Evolutionary conservation across 345 rosid genomes (phyloP).

Genomic region (Boechera stricta): DNA sequence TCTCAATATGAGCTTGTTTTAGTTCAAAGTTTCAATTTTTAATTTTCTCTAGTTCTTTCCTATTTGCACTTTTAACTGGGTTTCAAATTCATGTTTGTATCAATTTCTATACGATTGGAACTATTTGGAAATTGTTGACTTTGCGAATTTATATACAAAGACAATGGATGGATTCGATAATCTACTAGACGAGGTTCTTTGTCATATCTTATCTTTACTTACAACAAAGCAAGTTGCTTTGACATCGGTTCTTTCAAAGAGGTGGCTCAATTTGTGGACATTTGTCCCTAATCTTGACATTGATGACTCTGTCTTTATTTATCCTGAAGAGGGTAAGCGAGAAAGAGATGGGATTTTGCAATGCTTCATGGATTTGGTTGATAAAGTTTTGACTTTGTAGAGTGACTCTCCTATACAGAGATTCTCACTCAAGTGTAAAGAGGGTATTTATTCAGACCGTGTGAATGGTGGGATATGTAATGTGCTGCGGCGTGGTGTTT

Average conservation of each 20-base stretch:
- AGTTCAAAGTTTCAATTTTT: too few relatives aligned
- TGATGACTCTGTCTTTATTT: neutral
- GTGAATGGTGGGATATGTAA: neutral
- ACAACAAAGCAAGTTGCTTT: slow-evolving; percentile 12
- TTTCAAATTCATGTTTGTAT: too few relatives aligned
- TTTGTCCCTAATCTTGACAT: neutral
- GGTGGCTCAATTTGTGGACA: neutral
- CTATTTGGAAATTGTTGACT: too few relatives aligned
- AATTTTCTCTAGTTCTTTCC: too few relatives aligned
- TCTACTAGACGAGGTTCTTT: too few relatives aligned
- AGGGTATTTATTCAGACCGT: neutral
- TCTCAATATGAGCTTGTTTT: too few relatives aligned
- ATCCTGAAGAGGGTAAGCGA: slow-evolving; percentile 14
- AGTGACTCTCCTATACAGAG: neutral
- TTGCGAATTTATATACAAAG: too few relatives aligned
- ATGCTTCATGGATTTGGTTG: slow-evolving; percentile 17
- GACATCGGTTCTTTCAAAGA: slow-evolving; percentile 5
- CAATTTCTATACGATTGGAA: too few relatives aligned
- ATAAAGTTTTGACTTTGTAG: neutral
- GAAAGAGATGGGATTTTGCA: neutral
- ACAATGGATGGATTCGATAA: too few relatives aligned
- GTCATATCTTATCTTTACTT: neutral
- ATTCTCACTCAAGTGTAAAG: neutral
- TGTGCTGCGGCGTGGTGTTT: neutral
- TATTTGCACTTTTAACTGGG: too few relatives aligned